A percentile compares a stretch with the other conserved stretches of the same genome.
These are phyloP conservation scores for Hypoxylon sp. DNA, from an alignment of 2,329 filamentous ascomycete genomes.

Conservation along the genomic window DNA sequence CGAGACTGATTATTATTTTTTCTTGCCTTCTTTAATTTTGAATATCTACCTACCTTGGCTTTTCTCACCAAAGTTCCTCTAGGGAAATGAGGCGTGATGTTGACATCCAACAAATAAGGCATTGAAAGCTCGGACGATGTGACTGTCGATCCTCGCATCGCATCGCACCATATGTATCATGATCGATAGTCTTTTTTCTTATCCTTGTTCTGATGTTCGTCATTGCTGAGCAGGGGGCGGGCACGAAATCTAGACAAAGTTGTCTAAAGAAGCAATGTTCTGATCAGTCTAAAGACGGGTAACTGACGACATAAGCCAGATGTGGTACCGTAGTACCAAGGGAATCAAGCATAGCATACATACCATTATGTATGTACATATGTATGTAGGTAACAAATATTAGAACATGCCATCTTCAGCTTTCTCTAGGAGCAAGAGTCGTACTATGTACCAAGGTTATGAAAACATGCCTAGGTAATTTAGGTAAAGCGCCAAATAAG, in stretches of 20 bases:
- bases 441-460: background rate
- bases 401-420: conserved; percentile 9
- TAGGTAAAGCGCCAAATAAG: conserved; percentile 28
- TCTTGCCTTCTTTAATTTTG: conserved; percentile 19
- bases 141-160: conserved; percentile 47
- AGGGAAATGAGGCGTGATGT: conserved; percentile 46
- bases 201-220: conserved; percentile 44
- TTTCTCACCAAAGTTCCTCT: conserved; percentile 38
- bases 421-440: background rate
- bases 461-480: background rate
- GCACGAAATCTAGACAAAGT: conserved; percentile 25
- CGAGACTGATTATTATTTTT: conserved; percentile 8
- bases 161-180: conserved; percentile 44
- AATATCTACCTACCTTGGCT: conserved; percentile 20
- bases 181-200: conserved; percentile 42
- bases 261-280: conserved; percentile 24
- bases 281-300: conserved; percentile 14
- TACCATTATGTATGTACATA: no score
- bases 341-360: background rate
- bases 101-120: conserved; percentile 42
- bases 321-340: conserved; percentile 1
- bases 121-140: conserved; percentile 47
- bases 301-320: conserved; percentile 10
- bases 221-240: conserved; percentile 40
- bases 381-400: background rate